Conservation (phyloP, 2,329 filamentous ascomycete genomes). For the Colletotrichum cuscutae region DNA sequence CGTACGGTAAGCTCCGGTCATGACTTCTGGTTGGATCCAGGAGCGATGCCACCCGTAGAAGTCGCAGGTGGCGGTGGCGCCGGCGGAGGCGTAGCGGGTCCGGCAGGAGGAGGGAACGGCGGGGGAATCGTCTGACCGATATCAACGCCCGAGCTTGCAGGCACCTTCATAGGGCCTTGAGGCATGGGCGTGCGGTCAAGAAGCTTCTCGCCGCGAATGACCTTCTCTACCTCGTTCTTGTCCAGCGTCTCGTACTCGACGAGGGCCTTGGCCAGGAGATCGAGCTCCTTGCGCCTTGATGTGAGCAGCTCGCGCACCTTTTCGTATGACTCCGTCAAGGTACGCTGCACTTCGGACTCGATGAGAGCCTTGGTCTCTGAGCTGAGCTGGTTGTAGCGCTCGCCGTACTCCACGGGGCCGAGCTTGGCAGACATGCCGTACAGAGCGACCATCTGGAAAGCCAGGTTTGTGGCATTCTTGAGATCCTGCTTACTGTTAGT, state of each 20-base stretch:
- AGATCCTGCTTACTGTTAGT: constrained; percentile 74
- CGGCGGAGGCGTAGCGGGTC: constrained; percentile 16
- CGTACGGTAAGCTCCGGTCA: background rate
- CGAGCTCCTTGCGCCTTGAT: constrained; percentile 83
- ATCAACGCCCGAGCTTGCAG: constrained; percentile 32
- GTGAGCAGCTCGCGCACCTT: constrained; percentile 78
- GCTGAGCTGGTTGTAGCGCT: constrained; percentile 84
- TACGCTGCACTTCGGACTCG: constrained; percentile 86
- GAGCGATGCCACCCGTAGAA: constrained; percentile 8
- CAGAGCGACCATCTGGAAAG: constrained; percentile 87
- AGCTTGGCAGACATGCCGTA: constrained; percentile 90
- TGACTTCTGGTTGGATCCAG: constrained; percentile 19
- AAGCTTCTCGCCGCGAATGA: constrained; percentile 87
- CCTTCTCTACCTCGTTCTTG: constrained; percentile 88
- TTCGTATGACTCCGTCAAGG: constrained; percentile 83
- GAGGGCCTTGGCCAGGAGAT: constrained; percentile 86
- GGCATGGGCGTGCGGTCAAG: constrained; percentile 76
- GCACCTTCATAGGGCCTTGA: constrained; percentile 52
- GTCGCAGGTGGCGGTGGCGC: constrained; percentile 31
- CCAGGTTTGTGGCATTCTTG: constrained; percentile 80
- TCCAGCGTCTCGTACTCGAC: constrained; percentile 95
- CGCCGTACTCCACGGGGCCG: constrained; percentile 88
- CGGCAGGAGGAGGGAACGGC: constrained; percentile 23
- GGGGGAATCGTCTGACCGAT: constrained; percentile 24
- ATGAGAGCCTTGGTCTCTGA: constrained; percentile 88